These are phyloP conservation scores for Hymenoscyphus fraxineus DNA, from an alignment of 2,329 filamentous ascomycete species.

Conservation along the genomic window DNA sequence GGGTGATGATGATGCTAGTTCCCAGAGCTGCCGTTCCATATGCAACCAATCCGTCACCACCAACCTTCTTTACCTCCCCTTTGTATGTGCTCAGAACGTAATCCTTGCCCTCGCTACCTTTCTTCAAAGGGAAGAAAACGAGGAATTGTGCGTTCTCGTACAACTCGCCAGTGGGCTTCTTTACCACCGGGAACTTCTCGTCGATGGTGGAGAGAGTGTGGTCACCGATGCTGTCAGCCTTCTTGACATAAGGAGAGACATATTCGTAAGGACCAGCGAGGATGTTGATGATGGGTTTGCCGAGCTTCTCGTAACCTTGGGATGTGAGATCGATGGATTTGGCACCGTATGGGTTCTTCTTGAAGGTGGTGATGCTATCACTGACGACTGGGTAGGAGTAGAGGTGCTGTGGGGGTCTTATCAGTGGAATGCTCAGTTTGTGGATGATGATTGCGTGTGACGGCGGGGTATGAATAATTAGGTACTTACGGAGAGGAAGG, in stretches of 20 bases:
- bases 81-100: conserved; percentile 56
- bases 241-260: conserved; percentile 78
- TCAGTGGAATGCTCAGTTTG: conserved; percentile 13
- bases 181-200: conserved; percentile 66
- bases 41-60: conserved; percentile 61
- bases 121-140: conserved; percentile 59
- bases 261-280: conserved; percentile 76
- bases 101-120: conserved; percentile 58
- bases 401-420: conserved; percentile 60
- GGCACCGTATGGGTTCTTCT: conserved; percentile 76
- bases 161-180: conserved; percentile 70
- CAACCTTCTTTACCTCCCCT: conserved; percentile 59
- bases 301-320: conserved; percentile 43
- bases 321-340: conserved; percentile 58
- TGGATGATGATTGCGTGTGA: background rate
- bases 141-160: conserved; percentile 60
- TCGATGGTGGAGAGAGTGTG: conserved; percentile 68
- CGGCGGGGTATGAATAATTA: background rate
- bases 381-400: conserved; percentile 78
- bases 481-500: conserved; percentile 46
- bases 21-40: conserved; percentile 67
- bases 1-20: conserved; percentile 63
- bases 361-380: conserved; percentile 74
- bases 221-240: conserved; percentile 74
- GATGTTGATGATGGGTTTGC: conserved; percentile 74